Conservation (phyloP, 768 basidiomycete species). For the Boletus eberwhitei region DNA sequence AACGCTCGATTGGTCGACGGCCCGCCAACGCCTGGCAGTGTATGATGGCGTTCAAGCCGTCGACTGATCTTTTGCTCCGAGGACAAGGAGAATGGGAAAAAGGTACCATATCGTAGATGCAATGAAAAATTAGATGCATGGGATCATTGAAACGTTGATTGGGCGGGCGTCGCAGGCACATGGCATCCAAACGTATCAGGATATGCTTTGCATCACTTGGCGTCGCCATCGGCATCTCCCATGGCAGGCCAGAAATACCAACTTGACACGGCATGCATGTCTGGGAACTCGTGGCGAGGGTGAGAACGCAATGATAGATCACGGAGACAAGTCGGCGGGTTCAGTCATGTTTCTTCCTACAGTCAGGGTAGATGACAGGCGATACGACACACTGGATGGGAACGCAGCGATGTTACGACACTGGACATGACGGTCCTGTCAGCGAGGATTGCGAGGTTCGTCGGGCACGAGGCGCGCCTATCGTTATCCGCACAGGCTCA, state of each 20-base stretch:
- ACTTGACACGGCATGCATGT: neutral
- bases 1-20: constrained; percentile 71
- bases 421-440: neutral
- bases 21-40: constrained; percentile 62
- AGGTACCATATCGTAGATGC: no score
- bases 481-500: neutral
- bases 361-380: neutral
- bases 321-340: neutral
- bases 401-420: neutral
- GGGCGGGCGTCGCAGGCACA: neutral
- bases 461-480: constrained; percentile 4
- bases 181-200: neutral
- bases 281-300: constrained; percentile 1
- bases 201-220: neutral
- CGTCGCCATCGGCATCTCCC: neutral
- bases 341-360: neutral
- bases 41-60: constrained; percentile 92
- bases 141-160: neutral
- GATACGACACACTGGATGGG: neutral
- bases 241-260: neutral
- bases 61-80: constrained; percentile 35
- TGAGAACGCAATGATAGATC: constrained; percentile 1
- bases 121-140: neutral
- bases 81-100: constrained; percentile 2
- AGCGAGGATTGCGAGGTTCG: neutral